These are phyloP conservation scores for Sporothrix luriei DNA, from an alignment of 2,329 filamentous ascomycete species.

Conservation along the genomic window DNA sequence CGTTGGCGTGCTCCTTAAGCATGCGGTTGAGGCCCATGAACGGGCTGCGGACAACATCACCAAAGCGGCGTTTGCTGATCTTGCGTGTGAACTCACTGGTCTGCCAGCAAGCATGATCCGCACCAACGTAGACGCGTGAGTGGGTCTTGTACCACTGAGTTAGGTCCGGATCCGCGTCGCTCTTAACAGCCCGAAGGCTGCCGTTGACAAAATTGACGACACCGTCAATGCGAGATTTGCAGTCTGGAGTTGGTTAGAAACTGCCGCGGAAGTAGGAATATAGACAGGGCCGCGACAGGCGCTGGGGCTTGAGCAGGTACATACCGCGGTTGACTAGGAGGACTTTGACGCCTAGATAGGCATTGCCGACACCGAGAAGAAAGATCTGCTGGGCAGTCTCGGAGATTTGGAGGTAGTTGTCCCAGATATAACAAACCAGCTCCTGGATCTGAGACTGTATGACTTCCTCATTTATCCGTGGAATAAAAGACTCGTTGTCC, in stretches of 20 bases:
- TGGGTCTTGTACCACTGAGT: slow-evolving; percentile 82
- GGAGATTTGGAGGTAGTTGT: slow-evolving; percentile 88
- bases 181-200: slow-evolving; percentile 74
- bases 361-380: slow-evolving; percentile 85
- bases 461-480: slow-evolving; percentile 50
- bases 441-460: slow-evolving; percentile 67
- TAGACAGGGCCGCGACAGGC: neutral
- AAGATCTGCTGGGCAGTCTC: slow-evolving; percentile 73
- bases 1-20: slow-evolving; percentile 58
- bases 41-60: slow-evolving; percentile 57
- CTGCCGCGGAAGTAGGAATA: slow-evolving; percentile 34
- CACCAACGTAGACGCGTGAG: slow-evolving; percentile 76
- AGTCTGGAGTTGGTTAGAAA: slow-evolving; percentile 48
- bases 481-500: slow-evolving; percentile 54
- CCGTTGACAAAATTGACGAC: slow-evolving; percentile 82
- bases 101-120: slow-evolving; percentile 74
- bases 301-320: slow-evolving; percentile 33
- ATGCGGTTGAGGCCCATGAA: slow-evolving; percentile 55
- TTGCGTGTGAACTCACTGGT: slow-evolving; percentile 62
- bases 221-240: slow-evolving; percentile 68
- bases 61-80: slow-evolving; percentile 63
- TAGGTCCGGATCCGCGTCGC: slow-evolving; percentile 72
- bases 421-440: slow-evolving; percentile 86
- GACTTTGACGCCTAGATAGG: slow-evolving; percentile 80
- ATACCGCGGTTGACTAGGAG: slow-evolving; percentile 76